Percentiles rank a stretch among this genome's conserved stretches.
Conservation (phyloP, 306 rosid species). For the Crataegus laevigata region DNA sequence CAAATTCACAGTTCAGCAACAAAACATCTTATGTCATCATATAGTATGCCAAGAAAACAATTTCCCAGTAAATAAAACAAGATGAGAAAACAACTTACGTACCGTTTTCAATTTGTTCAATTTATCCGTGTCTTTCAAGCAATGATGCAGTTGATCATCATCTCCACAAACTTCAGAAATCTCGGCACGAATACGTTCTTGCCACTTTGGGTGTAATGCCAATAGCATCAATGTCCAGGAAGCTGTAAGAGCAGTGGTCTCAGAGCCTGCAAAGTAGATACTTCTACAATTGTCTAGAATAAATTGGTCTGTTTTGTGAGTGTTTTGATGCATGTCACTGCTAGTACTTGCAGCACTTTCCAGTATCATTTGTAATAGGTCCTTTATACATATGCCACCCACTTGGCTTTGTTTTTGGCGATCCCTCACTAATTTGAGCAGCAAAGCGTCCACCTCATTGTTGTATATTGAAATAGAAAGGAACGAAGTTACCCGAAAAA, state of each 20-base stretch:
- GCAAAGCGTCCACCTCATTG: not conserved
- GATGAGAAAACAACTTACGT: not conserved
- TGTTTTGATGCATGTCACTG: not conserved
- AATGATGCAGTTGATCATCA: not conserved
- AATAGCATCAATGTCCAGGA: slow-evolving; percentile 19
- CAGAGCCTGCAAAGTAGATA: slow-evolving; percentile 12
- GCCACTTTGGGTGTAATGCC: slow-evolving; percentile 14
- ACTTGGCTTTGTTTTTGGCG: not conserved
- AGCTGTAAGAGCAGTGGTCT: slow-evolving; percentile 6
- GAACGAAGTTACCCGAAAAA: too few relatives aligned
- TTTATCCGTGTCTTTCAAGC: not conserved
- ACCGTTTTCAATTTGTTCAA: slow-evolving; percentile 2
- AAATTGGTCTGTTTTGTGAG: not conserved
- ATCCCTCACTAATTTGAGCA: not conserved
- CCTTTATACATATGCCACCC: not conserved
- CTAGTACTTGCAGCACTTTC: not conserved
- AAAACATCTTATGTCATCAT: not conserved
- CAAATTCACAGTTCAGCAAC: too few relatives aligned
- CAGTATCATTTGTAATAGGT: slow-evolving; percentile 6
- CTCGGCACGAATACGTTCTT: slow-evolving; percentile 4
- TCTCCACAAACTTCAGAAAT: slow-evolving; percentile 2
- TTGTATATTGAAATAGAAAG: too few relatives aligned
- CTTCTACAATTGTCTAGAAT: slow-evolving; percentile 6
- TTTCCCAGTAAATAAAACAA: not conserved
- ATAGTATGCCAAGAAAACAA: not conserved